These are phyloP conservation scores for Magnolia sinica DNA, from an alignment of 164 flowering plant species.

Conservation along the genomic window DNA sequence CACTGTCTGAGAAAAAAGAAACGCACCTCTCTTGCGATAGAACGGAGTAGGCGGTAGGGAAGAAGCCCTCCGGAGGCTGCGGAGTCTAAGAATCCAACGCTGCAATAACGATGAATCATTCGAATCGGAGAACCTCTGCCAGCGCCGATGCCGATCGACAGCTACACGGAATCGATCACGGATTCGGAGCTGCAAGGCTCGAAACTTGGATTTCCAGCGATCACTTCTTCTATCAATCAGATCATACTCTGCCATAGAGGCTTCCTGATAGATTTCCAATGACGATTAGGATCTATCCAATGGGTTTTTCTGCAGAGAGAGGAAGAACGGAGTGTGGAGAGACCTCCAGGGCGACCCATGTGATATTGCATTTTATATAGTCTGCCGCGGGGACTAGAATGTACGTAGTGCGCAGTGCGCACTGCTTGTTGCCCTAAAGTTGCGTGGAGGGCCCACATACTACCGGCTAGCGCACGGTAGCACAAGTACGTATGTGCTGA, in stretches of 20 bases:
- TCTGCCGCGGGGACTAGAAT: background rate
- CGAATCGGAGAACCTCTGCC: conserved; percentile 36
- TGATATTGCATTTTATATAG: background rate
- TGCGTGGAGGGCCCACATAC: no score
- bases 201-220: conserved; percentile 54
- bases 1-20: background rate
- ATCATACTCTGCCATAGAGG: background rate
- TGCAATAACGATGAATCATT: conserved; percentile 46
- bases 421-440: background rate
- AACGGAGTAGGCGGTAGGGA: conserved; percentile 57
- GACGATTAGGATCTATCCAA: background rate
- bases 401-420: background rate
- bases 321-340: background rate
- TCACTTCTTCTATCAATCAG: conserved; percentile 28
- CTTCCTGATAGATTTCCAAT: background rate
- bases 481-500: no score
- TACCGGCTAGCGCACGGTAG: no score
- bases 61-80: conserved; percentile 45
- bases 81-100: conserved; percentile 53
- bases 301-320: background rate
- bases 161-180: conserved; percentile 72
- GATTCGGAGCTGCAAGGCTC: conserved; percentile 53
- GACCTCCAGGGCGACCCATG: background rate
- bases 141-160: conserved; percentile 54
- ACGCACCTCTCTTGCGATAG: conserved; percentile 64